Base-by-base conservation (phyloP, 805 yeast genomes). In the Kodamaea laetipori region DNA sequence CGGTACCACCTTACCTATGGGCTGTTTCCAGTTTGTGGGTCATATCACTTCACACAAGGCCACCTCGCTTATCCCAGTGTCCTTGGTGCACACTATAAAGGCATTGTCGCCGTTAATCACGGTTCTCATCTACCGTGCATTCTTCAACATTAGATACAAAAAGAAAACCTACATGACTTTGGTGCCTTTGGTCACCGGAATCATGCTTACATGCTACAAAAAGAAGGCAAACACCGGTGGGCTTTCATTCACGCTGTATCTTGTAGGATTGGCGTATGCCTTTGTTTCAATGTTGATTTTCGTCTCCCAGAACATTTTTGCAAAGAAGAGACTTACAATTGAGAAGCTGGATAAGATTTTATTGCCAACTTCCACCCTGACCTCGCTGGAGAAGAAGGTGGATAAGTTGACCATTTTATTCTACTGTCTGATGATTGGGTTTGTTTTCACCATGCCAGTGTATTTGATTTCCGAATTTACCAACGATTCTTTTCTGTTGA, bases 31-130 rank as follows among this genome's bases (percentile, higher is more conserved):
- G 69, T 86, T 92, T 52, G 71, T 84, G 15, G 99, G 98, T 15
- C 98, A 92, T 63, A 81, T 90, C 49, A 80, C 95, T 10, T 80
- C 95, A 6, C 97, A 90, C 61, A 86, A 86, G 58, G 92, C 98
- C n/a, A 90, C 97, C 2, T 78, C 90, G 2, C 64, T 86, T 48
- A 87, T 94, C 40, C 97, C 97, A 0, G 97, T 94, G n/a, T 86
- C 97, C 4, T 68, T 90, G 51, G 97, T 94, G 15, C 97, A 92
- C 63, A 90, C 97, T 6, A 82, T 92, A 54, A 94, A 94, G 67
- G 94, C 97, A 1, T 70, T 92, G 28, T 84, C 95, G 24, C 99
- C 99, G 2, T 71, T 92, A 18, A 78, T 88, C 38, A 92, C 98
- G 0, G 97, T 94, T 9, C 63, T 80, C 23, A 86, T 87, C 33